These are phyloP conservation scores for Xerocomus amazonicus DNA, from an alignment of 1,284 basidiomycete genomes.

Conservation along the genomic window DNA sequence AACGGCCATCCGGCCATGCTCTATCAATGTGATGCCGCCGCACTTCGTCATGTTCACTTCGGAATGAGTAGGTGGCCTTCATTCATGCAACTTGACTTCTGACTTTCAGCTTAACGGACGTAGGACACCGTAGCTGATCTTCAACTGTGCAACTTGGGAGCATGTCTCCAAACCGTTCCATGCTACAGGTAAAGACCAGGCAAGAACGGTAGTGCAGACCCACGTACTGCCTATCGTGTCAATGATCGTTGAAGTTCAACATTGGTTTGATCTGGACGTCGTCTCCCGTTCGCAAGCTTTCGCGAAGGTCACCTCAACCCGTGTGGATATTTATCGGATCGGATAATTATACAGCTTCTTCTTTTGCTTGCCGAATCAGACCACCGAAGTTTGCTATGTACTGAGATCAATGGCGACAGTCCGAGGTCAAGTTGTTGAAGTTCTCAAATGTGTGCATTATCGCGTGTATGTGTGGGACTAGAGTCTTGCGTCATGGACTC, in stretches of 20 bases:
- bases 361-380: constrained; percentile 28
- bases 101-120: too few species aligned
- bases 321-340: constrained; percentile 54
- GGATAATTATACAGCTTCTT: constrained; percentile 41
- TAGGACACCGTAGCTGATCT: too few species aligned
- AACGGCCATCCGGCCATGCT: neutral
- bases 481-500: neutral
- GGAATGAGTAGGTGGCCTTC: neutral
- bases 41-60: neutral
- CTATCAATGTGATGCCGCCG: neutral
- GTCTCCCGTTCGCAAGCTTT: constrained; percentile 27
- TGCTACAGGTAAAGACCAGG: neutral
- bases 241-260: constrained; percentile 23
- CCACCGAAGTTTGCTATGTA: too few species aligned
- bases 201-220: constrained; percentile 36
- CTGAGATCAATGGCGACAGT: too few species aligned
- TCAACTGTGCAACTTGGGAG: neutral
- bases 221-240: constrained; percentile 43
- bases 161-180: neutral
- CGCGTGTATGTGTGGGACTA: neutral
- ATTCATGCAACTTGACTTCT: neutral
- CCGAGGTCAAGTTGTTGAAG: constrained; percentile 17
- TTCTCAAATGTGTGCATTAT: too few species aligned
- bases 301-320: constrained; percentile 33
- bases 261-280: constrained; percentile 14